Conservation (phyloP, 1,284 basidiomycete species). For the Inonotus hispidus region DNA sequence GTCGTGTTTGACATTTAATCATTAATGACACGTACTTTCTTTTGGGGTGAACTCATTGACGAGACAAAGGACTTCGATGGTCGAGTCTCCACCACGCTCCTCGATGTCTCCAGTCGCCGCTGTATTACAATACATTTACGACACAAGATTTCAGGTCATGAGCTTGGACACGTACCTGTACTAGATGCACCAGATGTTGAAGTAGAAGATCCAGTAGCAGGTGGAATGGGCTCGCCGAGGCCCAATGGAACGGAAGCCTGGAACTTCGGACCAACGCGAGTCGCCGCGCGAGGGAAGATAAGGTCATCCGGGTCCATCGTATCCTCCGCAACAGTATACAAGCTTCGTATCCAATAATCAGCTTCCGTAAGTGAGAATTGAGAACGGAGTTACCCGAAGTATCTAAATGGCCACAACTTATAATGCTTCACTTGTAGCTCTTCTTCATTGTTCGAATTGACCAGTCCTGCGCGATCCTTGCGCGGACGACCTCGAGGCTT, state of each 20-base stretch:
- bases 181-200: background rate
- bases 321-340: conserved; percentile 88
- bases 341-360: conserved; percentile 38
- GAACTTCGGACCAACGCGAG: conserved; percentile 82
- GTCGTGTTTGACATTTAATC: conserved; percentile 21
- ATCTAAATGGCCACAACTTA: conserved; percentile 94
- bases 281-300: conserved; percentile 89
- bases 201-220: background rate
- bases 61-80: conserved; percentile 63
- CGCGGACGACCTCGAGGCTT: conserved; percentile 56
- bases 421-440: conserved; percentile 75
- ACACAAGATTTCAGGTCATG: no score
- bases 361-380: conserved; percentile 14
- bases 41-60: conserved; percentile 56
- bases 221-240: conserved; percentile 29
- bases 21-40: conserved; percentile 44
- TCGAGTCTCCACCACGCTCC: conserved; percentile 70
- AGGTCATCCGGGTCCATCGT: conserved; percentile 93
- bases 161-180: background rate
- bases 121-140: background rate
- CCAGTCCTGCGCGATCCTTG: conserved; percentile 46
- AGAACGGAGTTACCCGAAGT: conserved; percentile 70
- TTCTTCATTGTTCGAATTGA: conserved; percentile 67
- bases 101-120: conserved; percentile 27
- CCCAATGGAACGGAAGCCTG: conserved; percentile 65